Evolutionary conservation across 176 grass and related monocot genomes (phyloP), one percentile per base, ranked within the genome.

Genomic region (Tillandsia fasciculata): DNA sequence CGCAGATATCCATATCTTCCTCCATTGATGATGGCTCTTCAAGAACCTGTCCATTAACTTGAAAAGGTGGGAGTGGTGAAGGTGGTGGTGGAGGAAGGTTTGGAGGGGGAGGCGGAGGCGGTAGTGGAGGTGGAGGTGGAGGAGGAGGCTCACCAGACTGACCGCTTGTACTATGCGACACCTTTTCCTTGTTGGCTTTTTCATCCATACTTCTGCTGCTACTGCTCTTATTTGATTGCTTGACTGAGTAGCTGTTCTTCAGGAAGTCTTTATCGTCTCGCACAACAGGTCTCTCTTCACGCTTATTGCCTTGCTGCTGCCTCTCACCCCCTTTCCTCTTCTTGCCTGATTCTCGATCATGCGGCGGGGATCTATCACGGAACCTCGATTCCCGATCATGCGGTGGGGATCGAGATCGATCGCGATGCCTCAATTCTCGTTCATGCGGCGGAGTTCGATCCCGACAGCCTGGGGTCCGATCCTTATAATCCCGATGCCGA

Each of bases 1-100:
- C 90, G 2, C 89, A 93, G 69, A 99, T 99, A 79, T 99, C 94
- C 94, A 99, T 99, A 75, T 99, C 94, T 83, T 93, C 94, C 83
- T 93, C 90, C 94, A 99, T 99, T 51, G 82, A 89, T 61, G 70
- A 49, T 70, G 79, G 82, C 65, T 89, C 89, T 53, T 69, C 82
- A 64, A 64, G 11, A 79, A 58, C 72, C 65, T 49, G 84, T 73
- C 80, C 81, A 14, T 53, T 51, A 69, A 76, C 72, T 52, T 80
- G 82, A 9, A 84, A 89, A 68, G 83, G 77, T 63, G 86, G 89
- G 0, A 82, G 86, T 47, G 87, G 87, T 73, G 87, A 84, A 6
- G 82, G 84, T 0, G 89, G 79, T 1, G 83, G 79, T 0, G 78
- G 94, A 0, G 70, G 85, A 0, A 82, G 81, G 0, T 78, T 88